A percentile compares a stretch with the other conserved stretches of the same genome.
Conservation (phyloP, 2,329 filamentous ascomycete genomes). For the Microdochium trichocladiopsis region DNA sequence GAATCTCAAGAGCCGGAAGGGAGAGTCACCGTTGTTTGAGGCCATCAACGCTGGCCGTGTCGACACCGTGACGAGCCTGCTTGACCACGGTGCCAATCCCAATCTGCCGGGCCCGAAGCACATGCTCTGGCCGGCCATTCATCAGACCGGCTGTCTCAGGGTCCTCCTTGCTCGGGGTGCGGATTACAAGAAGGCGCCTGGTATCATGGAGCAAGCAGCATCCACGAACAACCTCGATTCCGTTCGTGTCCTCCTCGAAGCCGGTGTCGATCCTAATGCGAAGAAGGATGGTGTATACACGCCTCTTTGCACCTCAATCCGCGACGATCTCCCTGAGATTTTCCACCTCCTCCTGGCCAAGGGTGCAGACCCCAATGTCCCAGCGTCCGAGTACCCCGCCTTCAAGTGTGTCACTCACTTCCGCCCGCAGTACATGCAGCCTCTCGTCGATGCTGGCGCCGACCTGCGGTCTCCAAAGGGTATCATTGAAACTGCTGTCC, state of each 20-base stretch:
- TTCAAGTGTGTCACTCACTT: constrained; percentile 65
- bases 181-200: constrained; percentile 51
- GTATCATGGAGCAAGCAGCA: constrained; percentile 57
- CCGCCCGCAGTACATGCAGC: constrained; percentile 51
- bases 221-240: constrained; percentile 59
- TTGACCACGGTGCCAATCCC: constrained; percentile 56
- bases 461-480: constrained; percentile 54
- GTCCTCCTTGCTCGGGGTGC: constrained; percentile 53
- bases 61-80: constrained; percentile 36
- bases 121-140: constrained; percentile 58
- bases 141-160: constrained; percentile 50
- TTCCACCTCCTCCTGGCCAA: constrained; percentile 49
- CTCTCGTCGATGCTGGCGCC: constrained; percentile 52
- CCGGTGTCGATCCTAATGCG: constrained; percentile 52
- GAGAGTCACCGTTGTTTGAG: constrained; percentile 42
- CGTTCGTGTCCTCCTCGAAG: constrained; percentile 47
- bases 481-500: constrained; percentile 58
- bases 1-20: constrained; percentile 41
- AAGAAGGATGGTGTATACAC: constrained; percentile 63
- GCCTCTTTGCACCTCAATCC: constrained; percentile 60
- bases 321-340: constrained; percentile 57
- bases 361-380: constrained; percentile 56
- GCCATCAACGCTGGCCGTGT: constrained; percentile 38
- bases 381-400: constrained; percentile 56
- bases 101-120: constrained; percentile 65